These are phyloP conservation scores for Xylaria sp. DNA, from an alignment of 2,329 filamentous ascomycete genomes.

Conservation along the genomic window DNA sequence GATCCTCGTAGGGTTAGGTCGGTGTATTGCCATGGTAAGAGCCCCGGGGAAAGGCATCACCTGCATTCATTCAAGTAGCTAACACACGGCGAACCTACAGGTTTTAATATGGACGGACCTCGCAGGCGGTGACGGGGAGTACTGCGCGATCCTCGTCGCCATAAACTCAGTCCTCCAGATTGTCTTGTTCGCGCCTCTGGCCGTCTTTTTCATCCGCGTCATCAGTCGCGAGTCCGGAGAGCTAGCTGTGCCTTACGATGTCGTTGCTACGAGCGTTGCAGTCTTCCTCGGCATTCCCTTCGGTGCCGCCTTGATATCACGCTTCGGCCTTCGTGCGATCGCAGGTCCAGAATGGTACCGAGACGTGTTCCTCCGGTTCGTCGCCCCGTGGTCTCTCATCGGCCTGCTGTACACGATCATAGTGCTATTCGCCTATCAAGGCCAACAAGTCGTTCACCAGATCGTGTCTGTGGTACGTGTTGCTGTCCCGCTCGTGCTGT, in stretches of 20 bases:
- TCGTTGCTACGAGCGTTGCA: conserved; percentile 79
- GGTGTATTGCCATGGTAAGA: conserved; percentile 86
- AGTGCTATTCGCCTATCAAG: conserved; percentile 84
- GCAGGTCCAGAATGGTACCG: conserved; percentile 68
- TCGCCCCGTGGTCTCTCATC: conserved; percentile 77
- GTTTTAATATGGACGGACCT: conserved; percentile 76
- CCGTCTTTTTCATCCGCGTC: conserved; percentile 71
- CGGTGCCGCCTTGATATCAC: conserved; percentile 77
- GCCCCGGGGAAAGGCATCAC: background rate
- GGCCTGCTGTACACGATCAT: conserved; percentile 87
- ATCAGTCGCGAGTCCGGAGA: conserved; percentile 57
- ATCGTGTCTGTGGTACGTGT: conserved; percentile 84
- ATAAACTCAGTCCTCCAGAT: conserved; percentile 78
- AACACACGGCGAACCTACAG: conserved; percentile 32
- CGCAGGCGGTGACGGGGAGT: conserved; percentile 78
- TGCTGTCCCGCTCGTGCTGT: conserved; percentile 79
- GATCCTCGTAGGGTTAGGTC: conserved; percentile 80
- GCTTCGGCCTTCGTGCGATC: conserved; percentile 63
- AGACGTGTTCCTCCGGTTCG: conserved; percentile 69
- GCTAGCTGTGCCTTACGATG: conserved; percentile 59
- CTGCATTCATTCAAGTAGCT: conserved; percentile 3
- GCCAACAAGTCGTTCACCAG: conserved; percentile 76
- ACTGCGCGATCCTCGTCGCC: conserved; percentile 81
- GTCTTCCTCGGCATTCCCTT: conserved; percentile 87
- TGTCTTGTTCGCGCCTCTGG: conserved; percentile 72